phyloP scores from a whole-genome alignment of 2,329 filamentous ascomycete species.

The Cytospora mali region DNA sequence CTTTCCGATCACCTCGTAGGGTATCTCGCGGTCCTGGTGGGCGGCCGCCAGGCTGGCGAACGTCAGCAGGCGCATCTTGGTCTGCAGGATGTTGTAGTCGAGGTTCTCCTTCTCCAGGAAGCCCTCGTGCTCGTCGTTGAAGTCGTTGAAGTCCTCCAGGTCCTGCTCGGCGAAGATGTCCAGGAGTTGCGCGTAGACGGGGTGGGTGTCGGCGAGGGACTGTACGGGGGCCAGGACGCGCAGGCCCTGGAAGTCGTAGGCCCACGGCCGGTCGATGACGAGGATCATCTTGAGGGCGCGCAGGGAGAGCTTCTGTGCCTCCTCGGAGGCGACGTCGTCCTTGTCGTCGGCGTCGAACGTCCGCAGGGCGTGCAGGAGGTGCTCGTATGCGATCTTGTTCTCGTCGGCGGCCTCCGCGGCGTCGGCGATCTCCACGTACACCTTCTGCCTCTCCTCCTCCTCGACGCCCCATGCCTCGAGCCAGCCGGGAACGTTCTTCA shows the following conservation, averaged over 20 bases:
- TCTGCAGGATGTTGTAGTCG: constrained; percentile 75
- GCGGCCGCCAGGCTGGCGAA: constrained; percentile 89
- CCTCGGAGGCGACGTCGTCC: constrained; percentile 58
- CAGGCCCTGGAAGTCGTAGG: constrained; percentile 77
- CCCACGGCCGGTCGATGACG: constrained; percentile 50
- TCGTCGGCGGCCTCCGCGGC: constrained; percentile 79
- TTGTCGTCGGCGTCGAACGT: constrained; percentile 61
- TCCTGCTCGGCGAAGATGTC: constrained; percentile 95
- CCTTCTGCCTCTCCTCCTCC: constrained; percentile 78
- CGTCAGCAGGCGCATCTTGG: constrained; percentile 95
- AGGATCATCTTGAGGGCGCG: constrained; percentile 59
- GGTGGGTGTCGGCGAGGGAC: constrained; percentile 81
- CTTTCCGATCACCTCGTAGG: constrained; percentile 82
- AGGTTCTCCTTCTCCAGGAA: constrained; percentile 78
- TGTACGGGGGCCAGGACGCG: constrained; percentile 82
- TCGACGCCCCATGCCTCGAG: constrained; percentile 80
- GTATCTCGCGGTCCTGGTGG: constrained; percentile 80
- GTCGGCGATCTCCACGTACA: constrained; percentile 82
- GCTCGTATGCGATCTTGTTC: constrained; percentile 67
- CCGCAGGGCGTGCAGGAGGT: constrained; percentile 63
- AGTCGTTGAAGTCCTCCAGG: constrained; percentile 93
- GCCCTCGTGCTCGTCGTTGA: constrained; percentile 85
- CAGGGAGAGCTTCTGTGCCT: constrained; percentile 62
- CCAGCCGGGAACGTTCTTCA: constrained; percentile 83
- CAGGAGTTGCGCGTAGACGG: constrained; percentile 85